These are phyloP conservation scores for Cotoneaster glaucophyllus DNA, from an alignment of 306 rosid species.

Conservation along the genomic window DNA sequence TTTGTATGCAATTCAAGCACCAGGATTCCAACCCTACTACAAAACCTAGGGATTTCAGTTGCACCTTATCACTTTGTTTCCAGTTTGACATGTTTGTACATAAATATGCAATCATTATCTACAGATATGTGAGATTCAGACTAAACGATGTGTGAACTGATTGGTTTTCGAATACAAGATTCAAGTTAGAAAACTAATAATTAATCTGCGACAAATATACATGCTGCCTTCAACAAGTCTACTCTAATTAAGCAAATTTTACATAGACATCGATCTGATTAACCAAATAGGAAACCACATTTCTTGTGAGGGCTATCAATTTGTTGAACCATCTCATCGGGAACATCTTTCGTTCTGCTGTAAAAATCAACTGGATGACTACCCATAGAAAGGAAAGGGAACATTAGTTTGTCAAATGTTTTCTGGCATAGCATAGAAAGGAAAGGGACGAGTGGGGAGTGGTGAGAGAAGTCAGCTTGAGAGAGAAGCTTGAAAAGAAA, in stretches of 20 bases:
- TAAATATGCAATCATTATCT: too few relatives aligned
- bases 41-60: not conserved
- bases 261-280: not conserved
- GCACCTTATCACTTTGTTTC: not conserved
- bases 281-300: not conserved
- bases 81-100: not conserved
- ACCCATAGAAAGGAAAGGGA: too few relatives aligned
- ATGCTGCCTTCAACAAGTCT: not conserved
- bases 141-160: not conserved
- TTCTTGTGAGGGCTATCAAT: not conserved
- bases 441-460: too few relatives aligned
- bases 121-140: too few relatives aligned
- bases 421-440: too few relatives aligned
- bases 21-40: not conserved
- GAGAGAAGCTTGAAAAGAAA: too few relatives aligned
- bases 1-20: not conserved
- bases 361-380: too few relatives aligned
- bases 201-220: not conserved
- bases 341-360: too few relatives aligned
- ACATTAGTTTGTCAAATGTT: too few relatives aligned
- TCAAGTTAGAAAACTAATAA: not conserved
- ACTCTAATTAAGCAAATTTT: too few relatives aligned
- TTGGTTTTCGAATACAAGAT: not conserved
- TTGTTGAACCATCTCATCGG: not conserved
- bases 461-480: too few relatives aligned